phyloP scores from a whole-genome alignment of 1,284 basidiomycete species.

The Singerocomus rubriflavus region DNA sequence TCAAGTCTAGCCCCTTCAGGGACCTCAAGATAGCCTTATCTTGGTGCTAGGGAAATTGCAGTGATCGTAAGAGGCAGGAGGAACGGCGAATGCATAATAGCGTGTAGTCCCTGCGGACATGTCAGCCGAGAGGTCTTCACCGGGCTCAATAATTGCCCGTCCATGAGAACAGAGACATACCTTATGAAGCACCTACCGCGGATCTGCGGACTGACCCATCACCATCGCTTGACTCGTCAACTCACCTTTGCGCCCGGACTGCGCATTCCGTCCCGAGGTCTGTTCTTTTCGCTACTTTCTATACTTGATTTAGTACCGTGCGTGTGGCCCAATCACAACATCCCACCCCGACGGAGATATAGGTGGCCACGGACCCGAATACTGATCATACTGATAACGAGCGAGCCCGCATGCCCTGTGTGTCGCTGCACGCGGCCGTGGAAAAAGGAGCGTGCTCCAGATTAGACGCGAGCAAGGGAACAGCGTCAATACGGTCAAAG shows the following conservation, averaged over 20 bases:
- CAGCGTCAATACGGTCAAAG: neutral
- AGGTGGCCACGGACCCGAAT: slow-evolving; percentile 16
- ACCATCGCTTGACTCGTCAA: neutral
- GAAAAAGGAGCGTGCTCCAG: neutral
- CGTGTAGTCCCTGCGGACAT: slow-evolving; percentile 24
- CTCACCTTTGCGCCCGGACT: slow-evolving; percentile 5
- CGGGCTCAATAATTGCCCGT: slow-evolving; percentile 13
- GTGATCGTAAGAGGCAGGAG: slow-evolving; percentile 27
- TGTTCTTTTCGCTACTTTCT: slow-evolving; percentile 6
- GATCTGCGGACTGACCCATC: slow-evolving; percentile 26
- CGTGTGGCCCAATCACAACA: slow-evolving; percentile 1
- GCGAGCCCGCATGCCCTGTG: slow-evolving; percentile 4
- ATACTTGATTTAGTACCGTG: slow-evolving; percentile 2
- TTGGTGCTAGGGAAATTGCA: slow-evolving; percentile 13
- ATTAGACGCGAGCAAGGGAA: neutral
- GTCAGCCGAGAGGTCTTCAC: slow-evolving; percentile 23
- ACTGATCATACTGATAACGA: slow-evolving; percentile 9
- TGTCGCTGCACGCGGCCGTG: slow-evolving; percentile 1
- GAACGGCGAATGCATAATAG: slow-evolving; percentile 24
- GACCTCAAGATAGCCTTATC: slow-evolving; percentile 33
- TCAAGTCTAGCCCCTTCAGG: slow-evolving; percentile 29
- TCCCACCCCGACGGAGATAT: slow-evolving; percentile 4
- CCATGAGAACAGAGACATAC: slow-evolving; percentile 29
- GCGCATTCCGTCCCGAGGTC: slow-evolving; percentile 17
- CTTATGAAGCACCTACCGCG: slow-evolving; percentile 25